Evolutionary conservation across 192 early-diverging fungal genomes (phyloP).

Genomic region (Coemansia sp.): DNA sequence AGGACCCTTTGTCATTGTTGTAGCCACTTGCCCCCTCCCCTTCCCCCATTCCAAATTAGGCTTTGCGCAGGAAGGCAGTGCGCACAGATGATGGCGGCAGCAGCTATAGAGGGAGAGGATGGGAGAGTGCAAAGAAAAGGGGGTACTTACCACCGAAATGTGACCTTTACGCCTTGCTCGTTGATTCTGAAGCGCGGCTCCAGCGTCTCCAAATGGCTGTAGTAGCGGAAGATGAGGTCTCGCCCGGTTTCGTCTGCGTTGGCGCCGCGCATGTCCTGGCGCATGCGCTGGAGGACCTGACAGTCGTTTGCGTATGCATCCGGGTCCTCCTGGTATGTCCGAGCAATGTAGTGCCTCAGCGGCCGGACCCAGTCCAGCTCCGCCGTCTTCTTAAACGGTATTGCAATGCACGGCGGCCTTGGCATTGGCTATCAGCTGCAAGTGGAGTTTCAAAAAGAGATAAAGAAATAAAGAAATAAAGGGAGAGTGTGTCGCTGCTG

Average conservation of each 20-base stretch:
- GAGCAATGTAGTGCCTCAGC: conserved; percentile 84
- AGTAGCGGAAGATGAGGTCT: conserved; percentile 96
- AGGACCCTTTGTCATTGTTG: neutral
- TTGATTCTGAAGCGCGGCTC: conserved; percentile 94
- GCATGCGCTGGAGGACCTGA: conserved; percentile 82
- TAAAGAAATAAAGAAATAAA: neutral
- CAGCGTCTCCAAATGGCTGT: conserved; percentile 93
- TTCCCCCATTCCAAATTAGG: neutral
- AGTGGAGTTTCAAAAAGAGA: neutral
- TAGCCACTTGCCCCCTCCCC: neutral
- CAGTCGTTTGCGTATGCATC: conserved; percentile 87
- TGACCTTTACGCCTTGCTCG: conserved; percentile 86
- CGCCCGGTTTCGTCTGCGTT: conserved; percentile 92
- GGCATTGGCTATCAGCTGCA: conserved; percentile 20
- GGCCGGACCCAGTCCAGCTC: conserved; percentile 89
- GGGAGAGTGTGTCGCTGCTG: neutral
- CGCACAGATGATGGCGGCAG: too few relatives aligned
- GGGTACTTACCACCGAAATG: conserved; percentile 83
- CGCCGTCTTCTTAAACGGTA: conserved; percentile 86
- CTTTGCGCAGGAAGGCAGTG: conserved; percentile 7
- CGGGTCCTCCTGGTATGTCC: conserved; percentile 91
- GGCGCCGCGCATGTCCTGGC: conserved; percentile 95
- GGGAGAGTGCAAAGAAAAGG: too few relatives aligned
- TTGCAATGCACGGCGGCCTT: conserved; percentile 47
- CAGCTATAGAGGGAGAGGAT: too few relatives aligned